These are phyloP conservation scores for Lentinus polychrous DNA, from an alignment of 1,284 basidiomycete species.

Conservation along the genomic window DNA sequence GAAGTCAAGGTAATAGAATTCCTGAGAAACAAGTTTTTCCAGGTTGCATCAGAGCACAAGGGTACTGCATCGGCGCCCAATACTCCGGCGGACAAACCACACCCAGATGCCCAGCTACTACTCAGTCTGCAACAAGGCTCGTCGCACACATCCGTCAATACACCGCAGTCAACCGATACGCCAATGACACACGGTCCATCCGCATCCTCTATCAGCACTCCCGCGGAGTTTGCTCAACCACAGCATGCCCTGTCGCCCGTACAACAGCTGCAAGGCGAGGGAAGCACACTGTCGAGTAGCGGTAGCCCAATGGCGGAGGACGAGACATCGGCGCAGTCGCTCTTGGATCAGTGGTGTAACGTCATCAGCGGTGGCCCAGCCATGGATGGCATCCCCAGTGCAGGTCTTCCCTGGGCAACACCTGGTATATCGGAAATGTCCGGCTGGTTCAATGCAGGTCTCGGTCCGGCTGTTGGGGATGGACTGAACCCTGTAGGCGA, in stretches of 20 bases:
- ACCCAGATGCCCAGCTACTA: constrained; percentile 39
- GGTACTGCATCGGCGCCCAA: not conserved
- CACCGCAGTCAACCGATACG: too few relatives aligned
- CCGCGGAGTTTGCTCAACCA: constrained; percentile 18
- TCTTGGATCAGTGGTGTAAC: constrained; percentile 78
- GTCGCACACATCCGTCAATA: constrained; percentile 4
- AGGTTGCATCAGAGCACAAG: constrained; percentile 1
- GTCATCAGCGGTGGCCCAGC: constrained; percentile 58
- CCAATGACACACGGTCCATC: not conserved
- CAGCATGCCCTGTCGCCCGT: constrained; percentile 35
- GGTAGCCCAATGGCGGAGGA: constrained; percentile 68
- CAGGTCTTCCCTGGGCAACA: constrained; percentile 55
- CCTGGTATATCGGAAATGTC: constrained; percentile 50
- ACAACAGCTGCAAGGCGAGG: constrained; percentile 48
- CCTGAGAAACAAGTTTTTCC: constrained; percentile 51
- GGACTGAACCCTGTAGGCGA: constrained; percentile 21
- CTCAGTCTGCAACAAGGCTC: constrained; percentile 38
- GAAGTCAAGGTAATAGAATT: constrained; percentile 80
- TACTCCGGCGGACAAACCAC: constrained; percentile 14
- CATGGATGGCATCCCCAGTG: constrained; percentile 44
- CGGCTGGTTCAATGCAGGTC: constrained; percentile 40
- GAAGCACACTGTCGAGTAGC: constrained; percentile 17
- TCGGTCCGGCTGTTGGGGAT: constrained; percentile 15
- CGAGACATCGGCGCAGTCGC: constrained; percentile 64
- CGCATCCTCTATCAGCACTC: not conserved